Conservation (phyloP, 2,329 filamentous ascomycete species). For the Reticulascus tulasneorum region DNA sequence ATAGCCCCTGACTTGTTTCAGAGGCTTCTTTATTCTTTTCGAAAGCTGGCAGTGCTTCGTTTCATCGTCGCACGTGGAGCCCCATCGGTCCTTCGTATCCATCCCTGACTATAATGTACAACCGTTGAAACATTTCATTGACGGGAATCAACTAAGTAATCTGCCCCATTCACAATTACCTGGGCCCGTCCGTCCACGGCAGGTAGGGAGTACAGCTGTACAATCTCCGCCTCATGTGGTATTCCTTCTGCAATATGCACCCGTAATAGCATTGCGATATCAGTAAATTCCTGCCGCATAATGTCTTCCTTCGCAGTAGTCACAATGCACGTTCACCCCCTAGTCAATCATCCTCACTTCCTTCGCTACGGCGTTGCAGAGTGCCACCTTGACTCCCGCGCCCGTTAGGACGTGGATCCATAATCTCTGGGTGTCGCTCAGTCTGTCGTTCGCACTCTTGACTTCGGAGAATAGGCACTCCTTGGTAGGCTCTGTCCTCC, state of each 20-base stretch:
- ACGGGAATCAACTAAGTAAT: too few species aligned
- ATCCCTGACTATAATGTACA: too few species aligned
- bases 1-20: conserved; percentile 2
- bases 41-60: too few species aligned
- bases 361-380: conserved; percentile 62
- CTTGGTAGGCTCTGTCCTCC: conserved; percentile 48
- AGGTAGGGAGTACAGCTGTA: too few species aligned
- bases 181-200: too few species aligned
- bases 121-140: too few species aligned
- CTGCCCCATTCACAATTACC: too few species aligned
- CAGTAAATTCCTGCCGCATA: too few species aligned
- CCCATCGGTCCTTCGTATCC: too few species aligned
- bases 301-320: too few species aligned
- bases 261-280: not conserved
- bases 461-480: conserved; percentile 75
- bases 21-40: not conserved
- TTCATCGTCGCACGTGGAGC: too few species aligned
- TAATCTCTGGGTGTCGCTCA: conserved; percentile 92
- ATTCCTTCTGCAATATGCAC: conserved; percentile 4
- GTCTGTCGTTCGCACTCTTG: conserved; percentile 82
- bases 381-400: conserved; percentile 79
- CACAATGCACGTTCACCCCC: too few species aligned
- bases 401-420: conserved; percentile 93
- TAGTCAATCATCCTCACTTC: conserved; percentile 43
- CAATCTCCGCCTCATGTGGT: conserved; percentile 9